phyloP scores from a whole-genome alignment of 495 filamentous ascomycete genomes.

The Xanthoparmelia taractica region DNA sequence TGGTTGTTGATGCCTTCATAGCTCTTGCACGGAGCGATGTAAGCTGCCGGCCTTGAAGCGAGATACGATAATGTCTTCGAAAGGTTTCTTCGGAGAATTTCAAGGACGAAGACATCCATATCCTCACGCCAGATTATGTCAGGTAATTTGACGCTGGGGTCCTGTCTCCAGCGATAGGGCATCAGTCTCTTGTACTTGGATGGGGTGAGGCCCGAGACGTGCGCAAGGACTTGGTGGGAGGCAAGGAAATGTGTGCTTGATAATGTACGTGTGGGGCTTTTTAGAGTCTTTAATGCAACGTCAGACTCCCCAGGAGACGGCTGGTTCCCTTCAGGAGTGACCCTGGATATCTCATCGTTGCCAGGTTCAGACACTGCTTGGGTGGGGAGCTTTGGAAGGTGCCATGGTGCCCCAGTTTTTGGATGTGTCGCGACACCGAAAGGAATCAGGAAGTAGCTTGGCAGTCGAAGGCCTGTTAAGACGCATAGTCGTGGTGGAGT shows the following conservation, averaged over 20 bases:
- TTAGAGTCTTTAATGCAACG: background rate
- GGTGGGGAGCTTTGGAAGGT: conserved; percentile 43
- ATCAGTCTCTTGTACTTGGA: conserved; percentile 26
- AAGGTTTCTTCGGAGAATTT: conserved; percentile 43
- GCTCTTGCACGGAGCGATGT: conserved; percentile 29
- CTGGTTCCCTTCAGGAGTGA: background rate
- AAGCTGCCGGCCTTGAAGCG: conserved; percentile 19
- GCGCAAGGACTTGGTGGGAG: conserved; percentile 11
- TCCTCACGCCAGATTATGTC: conserved; percentile 55
- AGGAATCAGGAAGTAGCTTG: conserved; percentile 54
- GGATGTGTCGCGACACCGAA: conserved; percentile 54
- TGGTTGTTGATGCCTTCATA: conserved; percentile 34
- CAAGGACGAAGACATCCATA: conserved; percentile 55
- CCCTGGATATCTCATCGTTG: background rate
- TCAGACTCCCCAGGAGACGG: background rate
- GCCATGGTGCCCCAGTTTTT: conserved; percentile 46
- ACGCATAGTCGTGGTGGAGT: conserved; percentile 55
- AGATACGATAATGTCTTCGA: conserved; percentile 35
- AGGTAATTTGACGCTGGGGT: conserved; percentile 28
- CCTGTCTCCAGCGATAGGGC: conserved; percentile 36
- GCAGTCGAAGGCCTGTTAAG: conserved; percentile 49
- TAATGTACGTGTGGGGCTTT: conserved; percentile 2
- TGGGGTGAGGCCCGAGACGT: conserved; percentile 22
- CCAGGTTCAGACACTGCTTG: background rate
- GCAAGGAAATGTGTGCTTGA: conserved; percentile 22